Conservation (phyloP, 2,329 filamentous ascomycete genomes). For the Amylocarpus encephaloides region DNA sequence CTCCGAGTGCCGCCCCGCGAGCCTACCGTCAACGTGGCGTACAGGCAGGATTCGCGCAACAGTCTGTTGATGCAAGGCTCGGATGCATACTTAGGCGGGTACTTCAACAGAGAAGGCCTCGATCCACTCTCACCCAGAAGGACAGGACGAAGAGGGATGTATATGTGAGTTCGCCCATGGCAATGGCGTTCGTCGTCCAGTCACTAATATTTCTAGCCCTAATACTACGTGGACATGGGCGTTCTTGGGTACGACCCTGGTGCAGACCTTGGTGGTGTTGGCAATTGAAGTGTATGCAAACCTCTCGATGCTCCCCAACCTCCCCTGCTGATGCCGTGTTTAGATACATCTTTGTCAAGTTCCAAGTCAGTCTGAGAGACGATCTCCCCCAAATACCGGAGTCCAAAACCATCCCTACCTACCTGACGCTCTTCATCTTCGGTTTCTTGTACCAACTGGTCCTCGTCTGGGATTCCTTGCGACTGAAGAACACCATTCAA, state of each 20-base stretch:
- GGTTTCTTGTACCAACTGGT: slow-evolving; percentile 89
- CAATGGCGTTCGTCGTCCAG: not conserved
- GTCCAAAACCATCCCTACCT: slow-evolving; percentile 78
- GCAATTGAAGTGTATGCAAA: slow-evolving; percentile 74
- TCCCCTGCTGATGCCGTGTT: not conserved
- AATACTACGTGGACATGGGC: slow-evolving; percentile 82
- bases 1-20: slow-evolving; percentile 22
- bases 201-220: slow-evolving; percentile 38
- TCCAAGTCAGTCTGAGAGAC: slow-evolving; percentile 57
- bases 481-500: slow-evolving; percentile 97
- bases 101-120: slow-evolving; percentile 29
- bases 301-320: not conserved
- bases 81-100: slow-evolving; percentile 32
- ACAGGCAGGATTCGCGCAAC: slow-evolving; percentile 40
- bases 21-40: slow-evolving; percentile 40
- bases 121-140: slow-evolving; percentile 21
- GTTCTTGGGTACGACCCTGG: slow-evolving; percentile 66
- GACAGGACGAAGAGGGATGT: slow-evolving; percentile 47
- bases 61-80: slow-evolving; percentile 37
- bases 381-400: slow-evolving; percentile 47
- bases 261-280: slow-evolving; percentile 76
- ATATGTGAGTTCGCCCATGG: slow-evolving; percentile 39
- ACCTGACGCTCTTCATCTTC: slow-evolving; percentile 94
- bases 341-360: slow-evolving; percentile 81
- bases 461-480: slow-evolving; percentile 86